Evolutionary conservation across 257 asterid species (phyloP).

Genomic region (Solanum neorickii): DNA sequence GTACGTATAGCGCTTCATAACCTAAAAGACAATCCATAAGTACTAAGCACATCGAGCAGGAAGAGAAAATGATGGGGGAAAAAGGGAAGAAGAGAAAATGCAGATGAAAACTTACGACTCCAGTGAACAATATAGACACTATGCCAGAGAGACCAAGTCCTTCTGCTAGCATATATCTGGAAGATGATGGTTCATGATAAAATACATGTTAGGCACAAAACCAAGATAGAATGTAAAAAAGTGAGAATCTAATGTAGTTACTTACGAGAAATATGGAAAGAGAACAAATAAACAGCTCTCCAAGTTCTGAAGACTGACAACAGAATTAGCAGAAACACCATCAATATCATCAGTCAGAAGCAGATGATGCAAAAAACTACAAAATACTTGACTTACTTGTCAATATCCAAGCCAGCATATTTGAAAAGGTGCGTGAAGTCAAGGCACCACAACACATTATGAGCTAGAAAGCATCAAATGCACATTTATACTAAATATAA

Average conservation of each 20-base stretch:
- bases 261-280: conserved; percentile 99
- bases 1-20: conserved; percentile 90
- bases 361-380: neutral
- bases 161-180: conserved; percentile 94
- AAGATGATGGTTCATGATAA: conserved; percentile 10
- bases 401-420: conserved; percentile 96
- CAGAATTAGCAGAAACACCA: neutral
- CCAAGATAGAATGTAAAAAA: neutral
- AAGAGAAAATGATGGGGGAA: neutral
- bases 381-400: conserved; percentile 51
- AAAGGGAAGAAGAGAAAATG: neutral
- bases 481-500: neutral
- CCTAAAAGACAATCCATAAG: conserved; percentile 35
- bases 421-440: conserved; percentile 77
- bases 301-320: conserved; percentile 91
- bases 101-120: conserved; percentile 62
- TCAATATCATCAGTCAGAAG: neutral
- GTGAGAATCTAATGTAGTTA: conserved; percentile 5
- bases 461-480: conserved; percentile 12
- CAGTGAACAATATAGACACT: conserved; percentile 93
- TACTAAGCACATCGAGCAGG: neutral
- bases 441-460: conserved; percentile 34
- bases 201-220: conserved; percentile 1
- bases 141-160: conserved; percentile 98
- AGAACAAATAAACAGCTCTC: conserved; percentile 98